Base-by-base conservation (phyloP, 352 stramenopile species). In the Phytophthora kernoviae region DNA sequence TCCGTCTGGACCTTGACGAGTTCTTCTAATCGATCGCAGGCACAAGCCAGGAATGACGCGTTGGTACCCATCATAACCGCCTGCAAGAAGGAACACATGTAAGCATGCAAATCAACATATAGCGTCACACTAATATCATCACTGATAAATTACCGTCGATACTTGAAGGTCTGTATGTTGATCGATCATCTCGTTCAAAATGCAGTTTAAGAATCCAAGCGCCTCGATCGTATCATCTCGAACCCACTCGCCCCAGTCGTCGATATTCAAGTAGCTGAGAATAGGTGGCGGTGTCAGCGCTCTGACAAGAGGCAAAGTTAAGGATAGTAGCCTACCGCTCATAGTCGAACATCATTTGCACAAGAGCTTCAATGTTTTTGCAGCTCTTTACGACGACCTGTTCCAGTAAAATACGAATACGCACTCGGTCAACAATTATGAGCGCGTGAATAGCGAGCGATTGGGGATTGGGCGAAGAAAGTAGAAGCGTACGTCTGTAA, bases 281-380 rank as follows among this genome's bases (percentile, higher is more conserved):
- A 14, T 11, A 5, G 1, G 52, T 26, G 15, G 14, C 5, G 4
- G 37, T 21, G n/a, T 15, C 7, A 17, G 7, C 15, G 8, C 6
- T 43, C 21, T 21, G 37, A 20, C 22, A 42, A 22, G 11, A 5
- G 20, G 18, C 27, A 37, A 27, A 55, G n/a, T n/a, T 30, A 61
- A 40, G 21, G 18, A 62, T 33, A 37, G 15, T 22, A 39, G 40
- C 51, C 15, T 70, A 81, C 76, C 65, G 65, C 45, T 91, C 84
- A 37, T 91, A 93, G 53, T 91, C 81, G 36, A 88, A 91, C 81
- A 93, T 90, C 65, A 79, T 88, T n/a, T 81, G 60, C 3, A 91
- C 71, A 10, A 93, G 60, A 11, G 58, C 53, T 39, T 90, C 77
- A 21, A 93, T 70, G n/a, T 61, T 70, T n/a, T 60, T 58, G 49